phyloP scores from a whole-genome alignment of 2,329 filamentous ascomycete genomes.

The Proliferodiscus dingleyae region DNA sequence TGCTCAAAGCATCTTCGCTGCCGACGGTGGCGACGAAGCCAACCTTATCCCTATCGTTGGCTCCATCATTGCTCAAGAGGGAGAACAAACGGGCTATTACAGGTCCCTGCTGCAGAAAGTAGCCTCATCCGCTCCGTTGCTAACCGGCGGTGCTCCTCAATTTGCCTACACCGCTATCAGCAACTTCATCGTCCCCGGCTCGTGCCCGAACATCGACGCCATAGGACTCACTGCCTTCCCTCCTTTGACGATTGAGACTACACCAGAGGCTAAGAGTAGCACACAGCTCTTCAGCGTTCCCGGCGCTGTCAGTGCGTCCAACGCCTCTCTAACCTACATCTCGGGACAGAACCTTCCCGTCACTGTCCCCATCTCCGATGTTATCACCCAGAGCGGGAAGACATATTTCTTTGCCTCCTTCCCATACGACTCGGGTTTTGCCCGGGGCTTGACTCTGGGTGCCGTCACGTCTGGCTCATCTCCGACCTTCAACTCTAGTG shows the following conservation, averaged over 20 bases:
- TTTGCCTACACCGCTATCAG: slow-evolving; percentile 60
- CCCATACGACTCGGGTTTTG: slow-evolving; percentile 10
- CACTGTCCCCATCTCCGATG: slow-evolving; percentile 4
- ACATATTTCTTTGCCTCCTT: slow-evolving; percentile 7
- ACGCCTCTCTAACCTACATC: slow-evolving; percentile 10
- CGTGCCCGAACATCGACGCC: slow-evolving; percentile 41
- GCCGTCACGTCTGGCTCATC: slow-evolving; percentile 5
- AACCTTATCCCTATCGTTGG: slow-evolving; percentile 44
- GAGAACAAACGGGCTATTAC: slow-evolving; percentile 67
- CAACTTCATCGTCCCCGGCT: slow-evolving; percentile 51
- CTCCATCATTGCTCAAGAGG: slow-evolving; percentile 52
- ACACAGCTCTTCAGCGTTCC: slow-evolving; percentile 6
- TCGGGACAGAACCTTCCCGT: slow-evolving; percentile 12
- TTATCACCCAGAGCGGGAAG: slow-evolving; percentile 1
- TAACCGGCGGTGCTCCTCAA: slow-evolving; percentile 55
- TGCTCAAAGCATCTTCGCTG: slow-evolving; percentile 52
- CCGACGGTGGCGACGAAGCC: slow-evolving; percentile 46
- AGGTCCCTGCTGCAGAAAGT: slow-evolving; percentile 50
- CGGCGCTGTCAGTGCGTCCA: neutral
- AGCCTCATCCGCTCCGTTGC: slow-evolving; percentile 58
- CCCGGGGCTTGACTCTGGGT: slow-evolving; percentile 10
- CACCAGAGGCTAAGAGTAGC: slow-evolving; percentile 6
- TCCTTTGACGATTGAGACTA: slow-evolving; percentile 6
- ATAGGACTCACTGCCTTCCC: slow-evolving; percentile 11
- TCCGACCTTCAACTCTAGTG: slow-evolving; percentile 2